Percentiles rank a stretch among this genome's conserved stretches.
Evolutionary conservation across 306 rosid genomes (phyloP).

Genomic region (Cucumis cinereus): DNA sequence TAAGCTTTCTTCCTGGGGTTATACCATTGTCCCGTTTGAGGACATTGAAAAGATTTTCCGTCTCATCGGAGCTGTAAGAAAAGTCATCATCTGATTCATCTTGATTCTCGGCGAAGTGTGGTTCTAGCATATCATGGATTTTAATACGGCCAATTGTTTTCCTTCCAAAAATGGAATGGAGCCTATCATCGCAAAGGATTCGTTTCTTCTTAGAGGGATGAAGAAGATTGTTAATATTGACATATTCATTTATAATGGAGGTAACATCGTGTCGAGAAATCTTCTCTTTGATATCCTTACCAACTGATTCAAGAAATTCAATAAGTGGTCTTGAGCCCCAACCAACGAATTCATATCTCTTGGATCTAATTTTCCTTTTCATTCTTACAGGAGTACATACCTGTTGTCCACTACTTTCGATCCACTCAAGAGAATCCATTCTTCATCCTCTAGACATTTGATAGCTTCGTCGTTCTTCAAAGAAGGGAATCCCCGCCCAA

Average conservation of each 20-base stretch:
- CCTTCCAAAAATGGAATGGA: slow-evolving; percentile 49
- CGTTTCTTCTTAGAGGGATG: slow-evolving; percentile 51
- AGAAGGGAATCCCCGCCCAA: background rate
- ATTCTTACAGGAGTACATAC: slow-evolving; percentile 2
- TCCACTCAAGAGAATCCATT: slow-evolving; percentile 4
- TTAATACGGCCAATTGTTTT: slow-evolving; percentile 45
- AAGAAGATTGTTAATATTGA: slow-evolving; percentile 24
- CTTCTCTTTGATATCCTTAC: slow-evolving; percentile 29
- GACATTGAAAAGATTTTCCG: slow-evolving; percentile 6
- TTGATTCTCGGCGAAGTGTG: slow-evolving; percentile 45
- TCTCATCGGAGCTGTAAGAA: slow-evolving; percentile 25
- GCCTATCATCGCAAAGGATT: slow-evolving; percentile 44
- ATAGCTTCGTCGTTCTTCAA: background rate
- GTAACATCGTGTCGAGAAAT: slow-evolving; percentile 45
- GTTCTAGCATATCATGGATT: slow-evolving; percentile 47
- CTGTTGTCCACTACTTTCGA: background rate
- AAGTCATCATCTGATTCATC: slow-evolving; percentile 24
- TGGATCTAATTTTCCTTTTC: slow-evolving; percentile 14
- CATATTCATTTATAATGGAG: slow-evolving; percentile 41
- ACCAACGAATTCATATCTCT: slow-evolving; percentile 44
- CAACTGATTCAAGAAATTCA: slow-evolving; percentile 49
- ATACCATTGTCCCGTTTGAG: slow-evolving; percentile 13
- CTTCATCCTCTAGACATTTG: background rate
- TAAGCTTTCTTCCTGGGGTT: slow-evolving; percentile 16
- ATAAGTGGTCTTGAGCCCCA: slow-evolving; percentile 67